These are phyloP conservation scores for Populus tomentosa DNA, from an alignment of 441 rosid genomes.

Conservation along the genomic window DNA sequence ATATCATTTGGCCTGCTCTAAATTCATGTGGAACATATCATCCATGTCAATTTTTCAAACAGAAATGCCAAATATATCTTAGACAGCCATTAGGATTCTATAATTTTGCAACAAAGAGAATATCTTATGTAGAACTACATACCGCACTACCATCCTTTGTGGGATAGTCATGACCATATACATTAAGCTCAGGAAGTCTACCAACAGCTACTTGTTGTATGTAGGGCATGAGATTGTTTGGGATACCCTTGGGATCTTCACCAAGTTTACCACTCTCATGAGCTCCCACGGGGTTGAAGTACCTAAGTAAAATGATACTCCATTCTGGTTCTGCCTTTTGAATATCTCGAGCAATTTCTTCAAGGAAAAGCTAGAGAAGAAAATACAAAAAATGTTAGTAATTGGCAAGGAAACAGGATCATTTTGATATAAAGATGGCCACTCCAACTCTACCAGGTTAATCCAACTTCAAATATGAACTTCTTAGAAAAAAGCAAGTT, in stretches of 20 bases:
- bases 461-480: background rate
- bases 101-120: background rate
- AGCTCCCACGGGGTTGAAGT: slow-evolving; percentile 94
- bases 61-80: background rate
- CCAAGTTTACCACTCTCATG: slow-evolving; percentile 92
- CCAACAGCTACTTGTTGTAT: slow-evolving; percentile 56
- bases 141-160: slow-evolving; percentile 95
- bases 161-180: slow-evolving; percentile 78
- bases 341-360: slow-evolving; percentile 85
- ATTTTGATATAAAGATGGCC: background rate
- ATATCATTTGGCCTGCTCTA: background rate
- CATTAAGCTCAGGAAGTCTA: slow-evolving; percentile 73
- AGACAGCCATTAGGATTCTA: background rate
- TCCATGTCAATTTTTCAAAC: background rate
- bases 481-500: background rate
- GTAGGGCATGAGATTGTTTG: slow-evolving; percentile 91
- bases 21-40: background rate
- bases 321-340: slow-evolving; percentile 65
- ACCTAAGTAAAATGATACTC: slow-evolving; percentile 74
- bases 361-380: slow-evolving; percentile 65
- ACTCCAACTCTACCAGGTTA: background rate
- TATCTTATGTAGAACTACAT: slow-evolving; percentile 24
- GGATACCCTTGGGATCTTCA: slow-evolving; percentile 90
- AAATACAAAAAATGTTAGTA: background rate
- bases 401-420: background rate